These are phyloP conservation scores for Pythium periplocum DNA, from an alignment of 352 stramenopile genomes.

Conservation along the genomic window DNA sequence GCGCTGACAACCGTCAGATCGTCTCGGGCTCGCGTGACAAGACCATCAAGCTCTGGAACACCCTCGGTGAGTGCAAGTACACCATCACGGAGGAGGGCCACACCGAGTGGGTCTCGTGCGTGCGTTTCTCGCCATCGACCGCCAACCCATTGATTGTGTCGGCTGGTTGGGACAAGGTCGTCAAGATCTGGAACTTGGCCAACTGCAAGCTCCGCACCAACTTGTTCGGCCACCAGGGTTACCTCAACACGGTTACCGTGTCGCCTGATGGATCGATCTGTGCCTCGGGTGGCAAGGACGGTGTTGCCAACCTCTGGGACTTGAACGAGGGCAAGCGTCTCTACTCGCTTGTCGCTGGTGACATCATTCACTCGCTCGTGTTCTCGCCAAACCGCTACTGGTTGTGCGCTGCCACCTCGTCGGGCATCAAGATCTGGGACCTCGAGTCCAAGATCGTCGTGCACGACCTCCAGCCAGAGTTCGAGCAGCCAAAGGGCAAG, in stretches of 20 bases:
- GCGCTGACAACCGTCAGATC: conserved; percentile 99
- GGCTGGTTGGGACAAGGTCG: conserved; percentile 98
- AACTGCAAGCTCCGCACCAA: conserved; percentile 99
- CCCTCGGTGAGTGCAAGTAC: conserved; percentile 99
- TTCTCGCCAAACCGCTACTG: conserved; percentile 99
- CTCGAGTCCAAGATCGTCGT: conserved; percentile 99
- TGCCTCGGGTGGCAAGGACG: conserved; percentile 99
- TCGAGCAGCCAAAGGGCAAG: conserved; percentile 89
- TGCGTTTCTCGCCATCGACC: conserved; percentile 97
- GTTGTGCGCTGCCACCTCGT: conserved; percentile 98
- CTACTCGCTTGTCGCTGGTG: conserved; percentile 97
- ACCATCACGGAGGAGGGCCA: conserved; percentile 98
- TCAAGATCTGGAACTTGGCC: conserved; percentile 99
- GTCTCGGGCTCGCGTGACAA: conserved; percentile 98
- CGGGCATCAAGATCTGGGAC: conserved; percentile 99
- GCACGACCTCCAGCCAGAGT: conserved; percentile 94
- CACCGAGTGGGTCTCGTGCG: conserved; percentile 99
- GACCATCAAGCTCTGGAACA: conserved; percentile 99
- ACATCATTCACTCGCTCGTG: conserved; percentile 96
- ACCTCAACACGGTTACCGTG: conserved; percentile 99
- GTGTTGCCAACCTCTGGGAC: conserved; percentile 99
- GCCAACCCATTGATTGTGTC: conserved; percentile 98
- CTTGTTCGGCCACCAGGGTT: conserved; percentile 98
- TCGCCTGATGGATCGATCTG: conserved; percentile 99
- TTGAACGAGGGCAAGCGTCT: conserved; percentile 99